A percentile compares a stretch with the other conserved stretches of the same genome.
Conservation (phyloP, 2,329 filamentous ascomycete species). For the Phialophora tarda region DNA sequence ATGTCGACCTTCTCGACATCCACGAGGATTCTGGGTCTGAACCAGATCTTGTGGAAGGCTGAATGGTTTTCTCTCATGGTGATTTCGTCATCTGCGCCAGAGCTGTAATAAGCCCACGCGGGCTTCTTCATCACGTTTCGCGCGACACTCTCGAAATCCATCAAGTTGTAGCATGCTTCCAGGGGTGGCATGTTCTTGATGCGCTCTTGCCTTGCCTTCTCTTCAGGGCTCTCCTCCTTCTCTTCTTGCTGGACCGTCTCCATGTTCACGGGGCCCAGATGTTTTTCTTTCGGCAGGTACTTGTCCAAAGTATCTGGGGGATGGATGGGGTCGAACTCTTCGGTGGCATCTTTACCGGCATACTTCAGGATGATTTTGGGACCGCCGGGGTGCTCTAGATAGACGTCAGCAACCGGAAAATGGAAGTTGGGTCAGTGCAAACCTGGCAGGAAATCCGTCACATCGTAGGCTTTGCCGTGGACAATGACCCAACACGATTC, state of each 20-base stretch:
- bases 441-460: slow-evolving; percentile 79
- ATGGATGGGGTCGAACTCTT: slow-evolving; percentile 87
- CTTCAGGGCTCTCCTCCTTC: slow-evolving; percentile 70
- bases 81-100: slow-evolving; percentile 89
- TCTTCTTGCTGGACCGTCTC: slow-evolving; percentile 51
- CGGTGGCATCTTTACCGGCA: slow-evolving; percentile 91
- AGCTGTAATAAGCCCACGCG: slow-evolving; percentile 98
- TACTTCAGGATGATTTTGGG: slow-evolving; percentile 96
- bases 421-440: slow-evolving; percentile 18
- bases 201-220: slow-evolving; percentile 75
- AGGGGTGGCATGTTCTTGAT: slow-evolving; percentile 77
- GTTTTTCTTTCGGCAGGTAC: slow-evolving; percentile 83
- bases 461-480: slow-evolving; percentile 86
- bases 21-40: slow-evolving; percentile 84
- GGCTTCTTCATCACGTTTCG: slow-evolving; percentile 91
- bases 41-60: slow-evolving; percentile 97
- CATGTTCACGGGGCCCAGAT: slow-evolving; percentile 91
- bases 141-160: slow-evolving; percentile 96
- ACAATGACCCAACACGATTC: slow-evolving; percentile 93
- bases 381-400: slow-evolving; percentile 80
- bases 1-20: slow-evolving; percentile 88
- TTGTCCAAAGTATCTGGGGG: slow-evolving; percentile 83
- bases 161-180: slow-evolving; percentile 87
- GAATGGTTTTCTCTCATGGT: slow-evolving; percentile 94
- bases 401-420: slow-evolving; percentile 11